Evolutionary conservation across 116 monocot genomes (phyloP), one percentile per base, ranked within the genome.

Genomic region (Posidonia oceanica): DNA sequence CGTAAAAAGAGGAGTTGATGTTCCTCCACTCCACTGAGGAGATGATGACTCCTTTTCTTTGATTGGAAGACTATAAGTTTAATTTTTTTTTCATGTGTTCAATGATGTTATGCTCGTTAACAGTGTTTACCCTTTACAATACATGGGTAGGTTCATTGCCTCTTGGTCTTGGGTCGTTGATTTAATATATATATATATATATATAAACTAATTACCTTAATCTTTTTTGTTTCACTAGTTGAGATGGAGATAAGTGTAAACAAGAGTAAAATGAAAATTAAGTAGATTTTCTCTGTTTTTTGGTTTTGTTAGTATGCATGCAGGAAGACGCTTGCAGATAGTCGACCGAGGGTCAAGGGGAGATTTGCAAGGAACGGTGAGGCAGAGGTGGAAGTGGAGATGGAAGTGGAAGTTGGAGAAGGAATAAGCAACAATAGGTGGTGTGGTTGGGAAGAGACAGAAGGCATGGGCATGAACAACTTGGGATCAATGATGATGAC

Each of bases 301-400:
- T 58, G 17, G 10, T 15, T 51, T 72, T 11, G 14, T 13, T 67
- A 96, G 95, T 96, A 96, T 53, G 91, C 83, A 18, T 91, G 95
- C 75, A 81, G 91, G 83, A 96, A 96, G 76, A 91, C 88, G 56
- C 70, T 91, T 66, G 95, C 95, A 0, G 95, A 96, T 66, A 88
- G 95, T 72, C 71, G 88, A 64, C 95, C 83, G 1, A 67, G 95
- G 12, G 83, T 88, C 4, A 62, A 85, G 58, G 95, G 95, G 11
- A 76, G 88, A 44, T 96, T 96, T 39, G 91, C 86, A 12, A 81
- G 85, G 56, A 91, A 88, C 65, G 88, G 83, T 0, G 87, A 87
- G 38, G 12, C 56, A 3, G 78, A 75, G 61, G 21, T 22, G 54
- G 29, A 29, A 29, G 29, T 29, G 29, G 29, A 29, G 29, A 29